Conservation (phyloP, 495 filamentous ascomycete genomes). For the Penicillium cinerascens region DNA sequence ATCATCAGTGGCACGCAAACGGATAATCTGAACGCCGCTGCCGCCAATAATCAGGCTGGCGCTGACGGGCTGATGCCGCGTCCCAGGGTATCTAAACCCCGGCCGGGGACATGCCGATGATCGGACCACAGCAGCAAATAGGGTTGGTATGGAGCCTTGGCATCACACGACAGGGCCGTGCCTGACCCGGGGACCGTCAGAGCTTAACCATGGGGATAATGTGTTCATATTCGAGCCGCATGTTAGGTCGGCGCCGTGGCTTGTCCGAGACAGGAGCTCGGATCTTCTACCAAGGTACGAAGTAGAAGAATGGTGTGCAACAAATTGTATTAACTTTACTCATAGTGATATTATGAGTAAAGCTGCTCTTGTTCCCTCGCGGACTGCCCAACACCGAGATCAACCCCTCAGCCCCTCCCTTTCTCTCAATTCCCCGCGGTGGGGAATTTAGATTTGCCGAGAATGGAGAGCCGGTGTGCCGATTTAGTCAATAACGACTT, state of each 20-base stretch:
- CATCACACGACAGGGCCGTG: slow-evolving; percentile 4
- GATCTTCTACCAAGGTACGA: not conserved
- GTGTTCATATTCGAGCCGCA: not conserved
- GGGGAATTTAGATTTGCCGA: not conserved
- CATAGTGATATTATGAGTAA: not conserved
- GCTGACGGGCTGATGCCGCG: not conserved
- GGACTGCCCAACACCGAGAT: not conserved
- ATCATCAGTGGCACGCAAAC: not conserved
- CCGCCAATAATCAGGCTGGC: not conserved
- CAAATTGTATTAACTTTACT: not conserved
- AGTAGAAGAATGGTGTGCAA: not conserved
- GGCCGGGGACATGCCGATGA: slow-evolving; percentile 5
- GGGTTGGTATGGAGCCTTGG: slow-evolving; percentile 10
- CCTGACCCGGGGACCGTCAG: not conserved
- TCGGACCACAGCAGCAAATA: slow-evolving; percentile 8
- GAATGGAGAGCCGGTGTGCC: not conserved
- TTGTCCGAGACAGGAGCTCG: not conserved
- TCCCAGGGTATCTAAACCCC: not conserved
- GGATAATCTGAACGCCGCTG: slow-evolving; percentile 1
- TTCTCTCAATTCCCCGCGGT: not conserved
- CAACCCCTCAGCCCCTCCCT: not conserved
- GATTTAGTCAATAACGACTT: not conserved
- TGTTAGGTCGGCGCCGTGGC: not conserved
- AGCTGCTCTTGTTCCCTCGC: not conserved
- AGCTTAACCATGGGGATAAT: not conserved